Percentiles rank a stretch among this genome's conserved stretches.
These are phyloP conservation scores for Tulasnella sp. DNA, from an alignment of 768 basidiomycete genomes.

Conservation along the genomic window DNA sequence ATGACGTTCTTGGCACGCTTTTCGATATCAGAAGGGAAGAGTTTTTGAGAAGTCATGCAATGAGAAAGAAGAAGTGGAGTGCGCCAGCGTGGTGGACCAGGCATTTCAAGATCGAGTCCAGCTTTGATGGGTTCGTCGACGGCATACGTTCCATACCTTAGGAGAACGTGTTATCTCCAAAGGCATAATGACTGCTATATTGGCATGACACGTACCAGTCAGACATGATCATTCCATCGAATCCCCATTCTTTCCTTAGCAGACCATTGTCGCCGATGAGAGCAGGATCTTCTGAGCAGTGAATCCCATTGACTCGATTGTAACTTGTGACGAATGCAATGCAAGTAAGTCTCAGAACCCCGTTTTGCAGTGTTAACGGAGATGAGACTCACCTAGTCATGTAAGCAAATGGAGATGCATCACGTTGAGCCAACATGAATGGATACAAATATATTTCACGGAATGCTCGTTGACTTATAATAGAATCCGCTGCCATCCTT, in stretches of 20 bases:
- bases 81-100: slow-evolving; percentile 60
- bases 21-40: slow-evolving; percentile 20
- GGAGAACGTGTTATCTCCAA: background rate
- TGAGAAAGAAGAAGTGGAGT: slow-evolving; percentile 53
- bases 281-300: slow-evolving; percentile 41
- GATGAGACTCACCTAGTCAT: slow-evolving; percentile 34
- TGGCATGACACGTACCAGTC: slow-evolving; percentile 57
- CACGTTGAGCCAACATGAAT: slow-evolving; percentile 24
- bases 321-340: slow-evolving; percentile 15
- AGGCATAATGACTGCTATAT: background rate
- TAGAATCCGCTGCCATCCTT: slow-evolving; percentile 48
- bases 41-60: slow-evolving; percentile 21
- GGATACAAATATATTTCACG: slow-evolving; percentile 63
- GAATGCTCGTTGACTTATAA: slow-evolving; percentile 50
- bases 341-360: too few relatives aligned
- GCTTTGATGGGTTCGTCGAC: slow-evolving; percentile 40
- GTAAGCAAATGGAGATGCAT: slow-evolving; percentile 23
- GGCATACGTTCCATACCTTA: slow-evolving; percentile 31
- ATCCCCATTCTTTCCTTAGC: slow-evolving; percentile 56
- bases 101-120: slow-evolving; percentile 54
- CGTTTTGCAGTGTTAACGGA: too few relatives aligned
- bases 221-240: slow-evolving; percentile 60
- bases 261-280: slow-evolving; percentile 39
- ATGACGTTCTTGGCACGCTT: slow-evolving; percentile 21
- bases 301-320: slow-evolving; percentile 44